Base-by-base conservation (phyloP, 2,329 filamentous ascomycete genomes). In the Ophiocordyceps sinensis region DNA sequence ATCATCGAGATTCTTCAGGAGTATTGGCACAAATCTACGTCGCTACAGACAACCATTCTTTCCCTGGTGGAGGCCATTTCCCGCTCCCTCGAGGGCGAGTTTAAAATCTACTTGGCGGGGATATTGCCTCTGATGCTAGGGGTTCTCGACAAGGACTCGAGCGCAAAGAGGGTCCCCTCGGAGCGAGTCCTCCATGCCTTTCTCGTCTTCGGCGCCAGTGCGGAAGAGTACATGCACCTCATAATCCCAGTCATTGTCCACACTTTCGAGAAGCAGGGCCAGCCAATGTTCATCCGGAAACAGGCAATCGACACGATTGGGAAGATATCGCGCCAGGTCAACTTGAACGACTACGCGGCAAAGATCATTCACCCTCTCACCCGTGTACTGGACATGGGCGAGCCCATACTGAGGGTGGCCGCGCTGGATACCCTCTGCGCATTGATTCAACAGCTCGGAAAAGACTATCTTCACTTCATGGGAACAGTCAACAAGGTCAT, bases 221-320 rank as follows among this genome's bases (percentile, higher is more conserved):
- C 84, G 11, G 91, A 98, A 58, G 91, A 98, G 58, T 98, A 98
- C 59, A 98, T 98, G 91, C 91, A 98, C 58, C 71, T 98, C 40
- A 96, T 99, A 49, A 85, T 98, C 40, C 91, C 91, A 0, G 86
- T 94, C 30, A 87, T 98, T 53, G 88, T 98, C 9, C 79, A 83
- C 36, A 83, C 94, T 38, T 96, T 98, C 54, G 89, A 98, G 58
- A 93, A 86, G 54, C 76, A 82, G 28, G 79, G 82, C 11, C 85
- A 93, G 47, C 86, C 87, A 8, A 67, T 75, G 1, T 81, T 81
- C 44, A 77, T 95, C 38, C 76, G 86, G 41, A 93, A 87, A 59
- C 79, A 80, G 21, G 89, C 89, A 0, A 96, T 98, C 49, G 93
- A 98, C 53, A 94, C 87, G 0, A 79, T 98, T 45, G 89, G 87